Evolutionary conservation across 192 early-diverging fungal genomes (phyloP).

Genomic region (Coemansia erecta): DNA sequence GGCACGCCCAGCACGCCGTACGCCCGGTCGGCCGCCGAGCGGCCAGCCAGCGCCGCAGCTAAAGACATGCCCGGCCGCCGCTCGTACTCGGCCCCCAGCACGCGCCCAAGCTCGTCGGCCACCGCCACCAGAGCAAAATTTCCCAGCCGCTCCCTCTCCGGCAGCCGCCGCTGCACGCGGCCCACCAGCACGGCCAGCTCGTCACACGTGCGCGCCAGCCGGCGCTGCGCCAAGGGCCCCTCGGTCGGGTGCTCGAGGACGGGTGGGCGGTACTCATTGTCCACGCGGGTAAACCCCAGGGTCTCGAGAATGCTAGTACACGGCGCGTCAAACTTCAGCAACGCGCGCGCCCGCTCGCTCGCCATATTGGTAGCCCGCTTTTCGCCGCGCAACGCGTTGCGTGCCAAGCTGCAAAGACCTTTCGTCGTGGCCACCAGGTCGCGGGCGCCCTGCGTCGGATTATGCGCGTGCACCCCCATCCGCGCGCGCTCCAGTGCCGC

Average conservation of each 20-base stretch:
- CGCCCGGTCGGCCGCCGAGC: conserved; percentile 11
- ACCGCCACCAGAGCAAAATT: neutral
- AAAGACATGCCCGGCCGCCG: neutral
- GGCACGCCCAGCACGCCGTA: conserved; percentile 42
- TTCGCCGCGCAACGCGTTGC: conserved; percentile 33
- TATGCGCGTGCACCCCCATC: conserved; percentile 17
- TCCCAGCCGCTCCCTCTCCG: conserved; percentile 17
- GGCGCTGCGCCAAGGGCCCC: neutral
- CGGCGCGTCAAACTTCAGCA: conserved; percentile 40
- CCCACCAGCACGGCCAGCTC: conserved; percentile 25
- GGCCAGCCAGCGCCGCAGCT: conserved; percentile 2
- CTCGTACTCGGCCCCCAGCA: conserved; percentile 21
- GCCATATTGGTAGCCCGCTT: conserved; percentile 10
- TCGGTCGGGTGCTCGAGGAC: neutral
- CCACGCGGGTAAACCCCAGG: conserved; percentile 29
- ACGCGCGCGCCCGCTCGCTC: conserved; percentile 19
- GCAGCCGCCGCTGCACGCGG: conserved; percentile 31
- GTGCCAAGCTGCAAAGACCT: conserved; percentile 17
- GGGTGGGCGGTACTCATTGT: conserved; percentile 32
- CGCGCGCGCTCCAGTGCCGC: conserved; percentile 22
- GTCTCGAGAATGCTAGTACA: conserved; percentile 31
- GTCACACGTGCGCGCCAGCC: conserved; percentile 24
- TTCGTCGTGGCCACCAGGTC: conserved; percentile 25
- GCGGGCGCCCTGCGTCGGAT: conserved; percentile 36
- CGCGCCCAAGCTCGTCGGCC: neutral